phyloP scores from a whole-genome alignment of 495 filamentous ascomycete species.

The Hypoxylon lienhwacheense region DNA sequence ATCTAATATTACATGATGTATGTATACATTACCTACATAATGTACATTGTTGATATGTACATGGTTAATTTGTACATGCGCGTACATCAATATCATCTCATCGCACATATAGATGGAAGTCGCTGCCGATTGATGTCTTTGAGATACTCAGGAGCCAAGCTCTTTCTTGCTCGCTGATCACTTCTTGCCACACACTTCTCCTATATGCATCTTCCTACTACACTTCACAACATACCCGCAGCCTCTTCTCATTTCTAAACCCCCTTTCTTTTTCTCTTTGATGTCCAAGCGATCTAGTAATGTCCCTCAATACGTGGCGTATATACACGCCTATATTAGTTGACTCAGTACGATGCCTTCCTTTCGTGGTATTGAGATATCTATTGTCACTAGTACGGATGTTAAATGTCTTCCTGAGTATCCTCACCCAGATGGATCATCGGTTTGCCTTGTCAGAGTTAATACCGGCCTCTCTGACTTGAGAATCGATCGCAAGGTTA shows the following conservation, averaged over 20 bases:
- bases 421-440: constrained; percentile 54
- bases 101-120: background rate
- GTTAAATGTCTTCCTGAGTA: constrained; percentile 48
- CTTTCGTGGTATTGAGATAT: constrained; percentile 51
- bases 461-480: constrained; percentile 6
- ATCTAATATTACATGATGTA: no score
- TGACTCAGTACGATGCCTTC: constrained; percentile 46
- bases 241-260: background rate
- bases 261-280: background rate
- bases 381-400: constrained; percentile 39
- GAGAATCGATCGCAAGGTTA: constrained; percentile 1
- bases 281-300: background rate
- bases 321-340: background rate
- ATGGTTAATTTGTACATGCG: background rate
- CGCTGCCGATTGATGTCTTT: background rate
- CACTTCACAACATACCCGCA: no score
- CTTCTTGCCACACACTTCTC: no score
- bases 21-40: background rate
- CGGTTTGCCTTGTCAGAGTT: constrained; percentile 36
- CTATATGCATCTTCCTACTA: background rate
- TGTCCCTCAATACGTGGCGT: background rate
- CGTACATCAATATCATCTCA: background rate
- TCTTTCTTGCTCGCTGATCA: background rate
- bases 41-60: background rate
- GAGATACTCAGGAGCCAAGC: background rate